Evolutionary conservation across 768 basidiomycete species (phyloP).

Genomic region (Xerocomus brunneocitrinus): DNA sequence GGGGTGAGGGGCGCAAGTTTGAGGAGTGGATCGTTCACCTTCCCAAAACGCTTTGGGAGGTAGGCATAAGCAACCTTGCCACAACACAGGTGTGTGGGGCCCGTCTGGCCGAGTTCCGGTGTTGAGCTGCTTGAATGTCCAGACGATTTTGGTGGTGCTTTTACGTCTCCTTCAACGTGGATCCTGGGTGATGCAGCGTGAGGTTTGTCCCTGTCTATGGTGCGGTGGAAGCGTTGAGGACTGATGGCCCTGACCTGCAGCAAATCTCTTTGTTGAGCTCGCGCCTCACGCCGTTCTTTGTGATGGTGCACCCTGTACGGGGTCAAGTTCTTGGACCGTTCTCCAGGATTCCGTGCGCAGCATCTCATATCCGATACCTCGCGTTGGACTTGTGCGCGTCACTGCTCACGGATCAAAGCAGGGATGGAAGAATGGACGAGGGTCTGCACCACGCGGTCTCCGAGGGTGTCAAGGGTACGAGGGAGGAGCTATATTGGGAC

Average conservation of each 20-base stretch:
- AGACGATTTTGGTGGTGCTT: constrained; percentile 60
- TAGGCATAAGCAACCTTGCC: constrained; percentile 51
- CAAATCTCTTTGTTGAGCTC: constrained; percentile 46
- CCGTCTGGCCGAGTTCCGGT: neutral
- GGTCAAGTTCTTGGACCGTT: constrained; percentile 78
- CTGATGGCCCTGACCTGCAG: constrained; percentile 32
- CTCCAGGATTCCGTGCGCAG: constrained; percentile 49
- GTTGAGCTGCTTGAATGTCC: constrained; percentile 5
- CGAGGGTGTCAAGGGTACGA: constrained; percentile 26
- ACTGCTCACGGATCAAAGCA: constrained; percentile 20
- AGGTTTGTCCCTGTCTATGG: constrained; percentile 36
- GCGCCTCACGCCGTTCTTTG: constrained; percentile 77
- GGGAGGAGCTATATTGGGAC: constrained; percentile 28
- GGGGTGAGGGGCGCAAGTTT: constrained; percentile 32
- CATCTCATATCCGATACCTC: constrained; percentile 44
- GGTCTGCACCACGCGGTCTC: constrained; percentile 21
- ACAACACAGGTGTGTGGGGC: constrained; percentile 54
- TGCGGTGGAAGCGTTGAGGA: neutral
- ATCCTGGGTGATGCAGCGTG: constrained; percentile 38
- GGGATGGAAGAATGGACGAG: constrained; percentile 11
- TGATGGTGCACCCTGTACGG: constrained; percentile 66
- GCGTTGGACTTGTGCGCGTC: constrained; percentile 58
- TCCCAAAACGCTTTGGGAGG: constrained; percentile 83
- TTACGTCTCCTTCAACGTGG: constrained; percentile 57
- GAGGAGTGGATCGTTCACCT: constrained; percentile 71